Evolutionary conservation across 768 basidiomycete genomes (phyloP).

Genomic region (Coprinellus micaceus): DNA sequence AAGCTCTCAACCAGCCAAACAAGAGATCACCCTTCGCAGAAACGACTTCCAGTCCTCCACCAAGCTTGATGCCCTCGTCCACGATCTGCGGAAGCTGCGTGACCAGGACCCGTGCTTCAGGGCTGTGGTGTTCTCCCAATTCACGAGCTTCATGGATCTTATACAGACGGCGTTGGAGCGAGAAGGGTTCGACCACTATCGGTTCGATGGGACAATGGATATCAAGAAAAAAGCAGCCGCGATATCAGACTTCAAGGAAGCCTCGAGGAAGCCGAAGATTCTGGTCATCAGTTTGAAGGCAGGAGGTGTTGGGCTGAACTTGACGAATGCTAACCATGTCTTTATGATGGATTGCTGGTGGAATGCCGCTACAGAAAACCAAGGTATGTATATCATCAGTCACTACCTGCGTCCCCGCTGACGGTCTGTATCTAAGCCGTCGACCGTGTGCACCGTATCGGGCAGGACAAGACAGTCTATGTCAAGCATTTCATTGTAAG

Average conservation of each 20-base stretch:
- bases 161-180: constrained; percentile 69
- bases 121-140: constrained; percentile 88
- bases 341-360: constrained; percentile 97
- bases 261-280: constrained; percentile 69
- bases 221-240: constrained; percentile 75
- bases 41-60: constrained; percentile 90
- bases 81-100: constrained; percentile 63
- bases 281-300: constrained; percentile 81
- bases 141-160: constrained; percentile 82
- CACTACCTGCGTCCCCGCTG: neutral
- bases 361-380: constrained; percentile 81
- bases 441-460: constrained; percentile 82
- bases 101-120: constrained; percentile 75
- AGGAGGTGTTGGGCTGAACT: constrained; percentile 88
- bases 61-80: constrained; percentile 80
- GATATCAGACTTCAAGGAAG: constrained; percentile 70
- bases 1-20: constrained; percentile 33
- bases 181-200: constrained; percentile 63
- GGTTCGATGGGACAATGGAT: constrained; percentile 93
- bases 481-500: constrained; percentile 83
- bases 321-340: constrained; percentile 80
- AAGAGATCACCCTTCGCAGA: constrained; percentile 57
- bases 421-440: constrained; percentile 47
- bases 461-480: constrained; percentile 77
- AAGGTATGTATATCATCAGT: constrained; percentile 43